Conservation (phyloP, 148 eudicot species). For the Nyssa sinensis region DNA sequence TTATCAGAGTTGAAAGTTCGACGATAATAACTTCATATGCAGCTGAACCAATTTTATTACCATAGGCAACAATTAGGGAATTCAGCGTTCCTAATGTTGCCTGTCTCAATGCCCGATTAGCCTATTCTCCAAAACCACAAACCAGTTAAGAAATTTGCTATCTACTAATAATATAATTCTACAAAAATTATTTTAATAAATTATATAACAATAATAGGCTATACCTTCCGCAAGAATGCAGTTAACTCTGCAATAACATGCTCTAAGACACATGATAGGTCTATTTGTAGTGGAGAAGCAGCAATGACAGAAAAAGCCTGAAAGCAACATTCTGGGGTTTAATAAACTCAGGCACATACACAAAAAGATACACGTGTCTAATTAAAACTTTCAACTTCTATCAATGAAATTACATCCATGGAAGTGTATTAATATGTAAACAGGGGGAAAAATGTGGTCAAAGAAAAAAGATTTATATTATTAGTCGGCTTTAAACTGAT, state of each 20-base stretch:
- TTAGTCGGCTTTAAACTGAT: too few relatives aligned
- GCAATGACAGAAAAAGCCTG: slow-evolving; percentile 98
- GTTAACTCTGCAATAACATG: slow-evolving; percentile 87
- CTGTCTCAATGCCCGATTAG: slow-evolving; percentile 91
- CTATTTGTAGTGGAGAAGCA: slow-evolving; percentile 79
- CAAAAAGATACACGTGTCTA: too few relatives aligned
- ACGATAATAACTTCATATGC: slow-evolving; percentile 95
- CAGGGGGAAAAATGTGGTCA: too few relatives aligned
- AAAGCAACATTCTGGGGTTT: slow-evolving; percentile 16
- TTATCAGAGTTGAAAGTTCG: slow-evolving; percentile 89
- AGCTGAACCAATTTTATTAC: slow-evolving; percentile 82
- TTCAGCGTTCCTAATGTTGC: slow-evolving; percentile 91
- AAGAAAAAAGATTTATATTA: too few relatives aligned
- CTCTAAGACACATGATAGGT: slow-evolving; percentile 82
- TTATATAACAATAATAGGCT: background rate
- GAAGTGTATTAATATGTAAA: too few relatives aligned
- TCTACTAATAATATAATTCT: background rate
- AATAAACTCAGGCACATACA: background rate
- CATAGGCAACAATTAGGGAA: slow-evolving; percentile 83
- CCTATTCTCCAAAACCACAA: slow-evolving; percentile 43
- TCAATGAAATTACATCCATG: too few relatives aligned
- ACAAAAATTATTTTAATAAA: background rate
- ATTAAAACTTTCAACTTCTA: too few relatives aligned
- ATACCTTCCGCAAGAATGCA: slow-evolving; percentile 89
- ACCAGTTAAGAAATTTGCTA: background rate